Evolutionary conservation across 2,329 filamentous ascomycete genomes (phyloP).

Genomic region (Colletotrichum kahawae): DNA sequence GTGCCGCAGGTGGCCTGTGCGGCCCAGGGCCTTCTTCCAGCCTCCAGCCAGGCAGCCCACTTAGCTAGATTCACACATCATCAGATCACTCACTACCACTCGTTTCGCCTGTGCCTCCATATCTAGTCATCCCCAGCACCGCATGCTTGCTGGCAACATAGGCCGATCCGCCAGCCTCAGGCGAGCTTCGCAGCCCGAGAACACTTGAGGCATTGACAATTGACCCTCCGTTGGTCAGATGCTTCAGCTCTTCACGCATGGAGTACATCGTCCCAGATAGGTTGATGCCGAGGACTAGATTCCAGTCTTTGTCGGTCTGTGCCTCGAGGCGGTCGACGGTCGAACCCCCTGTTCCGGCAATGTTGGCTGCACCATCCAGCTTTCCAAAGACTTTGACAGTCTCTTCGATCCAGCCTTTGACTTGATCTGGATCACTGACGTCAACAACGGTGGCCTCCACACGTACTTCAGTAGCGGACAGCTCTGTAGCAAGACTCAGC

Average conservation of each 20-base stretch:
- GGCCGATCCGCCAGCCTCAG: not conserved
- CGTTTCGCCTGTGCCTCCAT: no score
- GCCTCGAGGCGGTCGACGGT: constrained; percentile 25
- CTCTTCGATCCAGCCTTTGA: constrained; percentile 37
- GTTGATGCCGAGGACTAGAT: constrained; percentile 31
- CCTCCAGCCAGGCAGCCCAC: no score
- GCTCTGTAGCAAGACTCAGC: constrained; percentile 3
- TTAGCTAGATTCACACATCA: no score
- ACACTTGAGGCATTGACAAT: constrained; percentile 46
- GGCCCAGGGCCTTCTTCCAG: no score
- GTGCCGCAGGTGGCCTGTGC: no score
- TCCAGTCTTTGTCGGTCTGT: constrained; percentile 27
- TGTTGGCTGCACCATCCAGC: constrained; percentile 41
- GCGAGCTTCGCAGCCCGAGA: not conserved
- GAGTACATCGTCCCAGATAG: constrained; percentile 31
- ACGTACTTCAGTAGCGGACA: not conserved
- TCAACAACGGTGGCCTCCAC: constrained; percentile 25
- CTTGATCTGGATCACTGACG: constrained; percentile 32
- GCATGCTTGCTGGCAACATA: not conserved
- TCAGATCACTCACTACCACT: no score
- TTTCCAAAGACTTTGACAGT: constrained; percentile 33
- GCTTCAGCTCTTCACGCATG: constrained; percentile 30
- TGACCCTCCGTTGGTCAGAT: constrained; percentile 43
- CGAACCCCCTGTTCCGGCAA: constrained; percentile 35
- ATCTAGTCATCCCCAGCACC: not conserved